Base-by-base conservation (phyloP, 371 early-diverging fungal species). In the Basidiobolus meristosporus region DNA sequence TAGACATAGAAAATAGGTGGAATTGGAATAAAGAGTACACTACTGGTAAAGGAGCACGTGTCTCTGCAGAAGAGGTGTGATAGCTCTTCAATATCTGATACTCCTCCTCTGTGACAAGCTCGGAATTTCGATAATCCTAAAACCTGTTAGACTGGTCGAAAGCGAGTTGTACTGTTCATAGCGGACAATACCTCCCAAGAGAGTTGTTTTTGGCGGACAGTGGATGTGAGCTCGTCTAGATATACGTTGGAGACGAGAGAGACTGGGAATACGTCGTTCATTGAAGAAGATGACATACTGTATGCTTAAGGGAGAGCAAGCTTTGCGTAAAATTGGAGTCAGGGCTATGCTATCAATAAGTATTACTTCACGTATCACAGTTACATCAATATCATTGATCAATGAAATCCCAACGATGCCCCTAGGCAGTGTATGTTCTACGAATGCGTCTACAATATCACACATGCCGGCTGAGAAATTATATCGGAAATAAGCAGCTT, bases 71-170 rank as follows among this genome's bases (percentile, higher is more conserved):
- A 53, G 38, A 63, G 62, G 41, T 67, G 67, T 23, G 68, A 69
- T 39, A 77, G 63, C 17, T 55, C 60, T 36, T 68, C 23, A 90
- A 73, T 39, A 75, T 68, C 10, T 65, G 59, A 19, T 86, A 64
- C 52, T 93, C 87, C 6, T 65, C 66, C 41, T 77, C 68, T 26
- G 77, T 78, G 37, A 93, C 76, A 11, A 93, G 59, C 10, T 65
- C 69, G 2, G 92, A 90, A 17, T 78, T 70, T 59, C 78, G 77
- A 57, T 87, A 90, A 1, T 87, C 90, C 88, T 87, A 51, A 30
- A 9, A 32, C 16, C 5, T 15, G 37, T 35, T 23, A 22, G 31
- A 42, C 43, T 44, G 22, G 43, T 37, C 36, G 38, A 40, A 7
- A 21, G 26, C n/a, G 9, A 35, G 17, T 22, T 36, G 15, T 3